Percentiles rank a stretch among this genome's conserved stretches.
Conservation (phyloP, 352 stramenopile species). For the Phytophthora pluvialis region DNA sequence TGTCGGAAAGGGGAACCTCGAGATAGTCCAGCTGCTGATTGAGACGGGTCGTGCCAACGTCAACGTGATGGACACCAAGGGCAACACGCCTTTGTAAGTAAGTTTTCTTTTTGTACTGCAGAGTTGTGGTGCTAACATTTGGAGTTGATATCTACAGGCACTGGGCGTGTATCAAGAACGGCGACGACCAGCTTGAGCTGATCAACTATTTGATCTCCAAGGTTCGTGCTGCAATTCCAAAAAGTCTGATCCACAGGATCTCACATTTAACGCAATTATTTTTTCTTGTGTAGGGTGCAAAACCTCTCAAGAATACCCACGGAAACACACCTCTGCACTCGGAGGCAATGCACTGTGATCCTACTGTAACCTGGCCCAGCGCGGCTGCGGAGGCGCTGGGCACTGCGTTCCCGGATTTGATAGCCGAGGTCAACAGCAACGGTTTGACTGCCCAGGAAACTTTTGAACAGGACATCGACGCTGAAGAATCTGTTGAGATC, state of each 20-base stretch:
- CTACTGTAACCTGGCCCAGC: constrained; percentile 60
- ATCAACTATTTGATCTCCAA: constrained; percentile 68
- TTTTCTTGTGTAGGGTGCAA: constrained; percentile 50
- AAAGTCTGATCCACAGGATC: background rate
- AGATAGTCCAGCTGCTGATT: constrained; percentile 64
- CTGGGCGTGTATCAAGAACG: constrained; percentile 74
- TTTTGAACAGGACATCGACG: constrained; percentile 70
- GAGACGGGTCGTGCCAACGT: constrained; percentile 64
- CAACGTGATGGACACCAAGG: constrained; percentile 68
- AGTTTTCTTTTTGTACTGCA: background rate
- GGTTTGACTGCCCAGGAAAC: constrained; percentile 66
- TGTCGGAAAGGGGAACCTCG: constrained; percentile 66
- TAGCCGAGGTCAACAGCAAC: constrained; percentile 57
- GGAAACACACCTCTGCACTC: constrained; percentile 75
- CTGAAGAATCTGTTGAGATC: constrained; percentile 47
- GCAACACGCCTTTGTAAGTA: constrained; percentile 70
- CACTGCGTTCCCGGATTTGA: constrained; percentile 63
- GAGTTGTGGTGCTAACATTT: background rate
- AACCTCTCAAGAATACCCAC: constrained; percentile 58
- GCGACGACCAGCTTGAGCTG: constrained; percentile 48
- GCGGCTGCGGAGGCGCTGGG: constrained; percentile 47
- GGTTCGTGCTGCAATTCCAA: constrained; percentile 30
- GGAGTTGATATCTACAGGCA: constrained; percentile 43
- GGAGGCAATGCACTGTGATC: constrained; percentile 80
- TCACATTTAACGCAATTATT: background rate